Evolutionary conservation across 805 yeast species (phyloP), one percentile per base, ranked within the genome.

Genomic region (Nadsonia fulvescens): DNA sequence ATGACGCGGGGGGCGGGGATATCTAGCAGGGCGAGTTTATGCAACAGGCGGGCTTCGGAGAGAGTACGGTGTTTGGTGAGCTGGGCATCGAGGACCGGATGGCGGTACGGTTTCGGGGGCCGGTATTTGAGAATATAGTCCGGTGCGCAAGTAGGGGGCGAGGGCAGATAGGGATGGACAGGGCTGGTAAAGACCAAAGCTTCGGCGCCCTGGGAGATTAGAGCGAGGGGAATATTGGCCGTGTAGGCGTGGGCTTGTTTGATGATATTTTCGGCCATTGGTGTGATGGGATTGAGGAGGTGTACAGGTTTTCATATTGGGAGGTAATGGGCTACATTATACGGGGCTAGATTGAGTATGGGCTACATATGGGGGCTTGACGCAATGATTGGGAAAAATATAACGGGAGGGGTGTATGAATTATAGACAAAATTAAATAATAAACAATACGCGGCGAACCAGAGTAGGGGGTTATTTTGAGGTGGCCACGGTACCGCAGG

Each of bases 51-150:
- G 2, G 82, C 81, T 43, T 89, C 98, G 1, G 86, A 72, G 3
- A 71, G 51, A 0, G 96, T 86, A 28, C 98, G 57, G 22, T 70
- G 72, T 35, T 71, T 76, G 3, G 91, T 79, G 25, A 89, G 60
- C 23, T 60, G 60, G 6, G 62, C 60, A 49, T 89, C 98, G 14
- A 89, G 64, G 18, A 61, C 61, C 4, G 81, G 81, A 40, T 89
- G 93, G 43, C 98, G 61, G 44, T 89, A 89, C n/a, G 74, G 68
- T 44, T 89, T 89, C 13, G 71, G 65, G 1, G 98, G 95, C 36
- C 98, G 62, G 47, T 63, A 83, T 47, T 89, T 89, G 34, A 81
- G 58, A 18, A 86, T 70, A 45, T 58, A 74, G 29, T 53, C 46
- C 4, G 40, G 28, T 4, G 33, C 31, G 2, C 37, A 15, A 8